Conservation (phyloP, 345 rosid genomes). For the Aurinia saxatilis region DNA sequence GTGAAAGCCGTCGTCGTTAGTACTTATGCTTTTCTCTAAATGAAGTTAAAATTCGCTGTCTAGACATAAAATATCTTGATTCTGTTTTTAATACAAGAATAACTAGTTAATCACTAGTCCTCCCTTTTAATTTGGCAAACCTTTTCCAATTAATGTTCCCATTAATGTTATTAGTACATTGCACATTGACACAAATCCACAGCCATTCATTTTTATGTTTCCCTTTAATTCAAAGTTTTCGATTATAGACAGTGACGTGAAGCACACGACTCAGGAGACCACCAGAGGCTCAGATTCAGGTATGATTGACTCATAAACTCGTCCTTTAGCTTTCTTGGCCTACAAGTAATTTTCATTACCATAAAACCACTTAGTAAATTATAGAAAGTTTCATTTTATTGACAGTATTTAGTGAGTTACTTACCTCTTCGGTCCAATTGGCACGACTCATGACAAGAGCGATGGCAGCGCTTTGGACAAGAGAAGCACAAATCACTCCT, state of each 20-base stretch:
- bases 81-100: no score
- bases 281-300: background rate
- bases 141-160: no score
- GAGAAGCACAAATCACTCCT: constrained; percentile 31
- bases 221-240: background rate
- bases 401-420: background rate
- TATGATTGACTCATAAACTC: background rate
- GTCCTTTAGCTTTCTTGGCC: background rate
- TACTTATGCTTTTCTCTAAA: no score
- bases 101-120: no score
- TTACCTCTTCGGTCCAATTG: constrained; percentile 30
- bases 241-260: background rate
- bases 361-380: background rate
- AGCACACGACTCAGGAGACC: background rate
- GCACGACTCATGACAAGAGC: constrained; percentile 2
- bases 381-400: no score
- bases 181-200: no score
- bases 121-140: no score
- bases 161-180: no score
- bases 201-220: background rate
- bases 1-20: background rate
- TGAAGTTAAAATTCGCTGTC: no score
- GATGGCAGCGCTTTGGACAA: constrained; percentile 20
- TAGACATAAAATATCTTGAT: no score
- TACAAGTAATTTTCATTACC: background rate